Evolutionary conservation across 805 yeast species (phyloP).

Genomic region (Diddensiella caesifluorescens): DNA sequence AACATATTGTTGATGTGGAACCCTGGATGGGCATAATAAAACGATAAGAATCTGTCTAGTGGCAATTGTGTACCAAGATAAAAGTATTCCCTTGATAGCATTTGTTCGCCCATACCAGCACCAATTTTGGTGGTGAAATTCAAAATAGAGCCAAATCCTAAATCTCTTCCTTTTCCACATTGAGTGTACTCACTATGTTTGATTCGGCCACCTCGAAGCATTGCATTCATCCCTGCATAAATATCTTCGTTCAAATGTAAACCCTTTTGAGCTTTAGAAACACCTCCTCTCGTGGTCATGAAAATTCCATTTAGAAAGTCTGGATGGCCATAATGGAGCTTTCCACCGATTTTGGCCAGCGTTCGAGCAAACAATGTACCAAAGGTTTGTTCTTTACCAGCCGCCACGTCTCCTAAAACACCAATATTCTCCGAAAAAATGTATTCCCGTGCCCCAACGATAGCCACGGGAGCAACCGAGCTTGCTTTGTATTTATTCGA

Average conservation of each 20-base stretch:
- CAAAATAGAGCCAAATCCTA: conserved; percentile 77
- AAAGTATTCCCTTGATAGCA: conserved; percentile 75
- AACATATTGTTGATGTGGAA: conserved; percentile 76
- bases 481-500: conserved; percentile 24
- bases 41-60: conserved; percentile 69
- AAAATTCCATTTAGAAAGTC: conserved; percentile 70
- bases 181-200: conserved; percentile 79
- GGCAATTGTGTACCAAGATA: conserved; percentile 74
- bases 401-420: conserved; percentile 78
- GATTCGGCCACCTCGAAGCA: conserved; percentile 75
- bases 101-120: conserved; percentile 88
- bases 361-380: conserved; percentile 82
- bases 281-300: conserved; percentile 84
- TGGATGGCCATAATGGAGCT: conserved; percentile 83
- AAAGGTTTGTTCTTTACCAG: conserved; percentile 84
- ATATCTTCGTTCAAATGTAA: conserved; percentile 80
- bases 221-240: conserved; percentile 79
- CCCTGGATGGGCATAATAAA: conserved; percentile 83
- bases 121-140: conserved; percentile 82
- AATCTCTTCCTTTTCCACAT: conserved; percentile 83
- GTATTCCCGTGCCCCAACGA: conserved; percentile 78
- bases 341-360: conserved; percentile 75
- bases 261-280: conserved; percentile 79
- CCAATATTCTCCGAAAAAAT: conserved; percentile 81
- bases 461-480: conserved; percentile 77